These are phyloP conservation scores for Melampsora larici-populina DNA, from an alignment of 1,284 basidiomycete genomes.

Conservation along the genomic window DNA sequence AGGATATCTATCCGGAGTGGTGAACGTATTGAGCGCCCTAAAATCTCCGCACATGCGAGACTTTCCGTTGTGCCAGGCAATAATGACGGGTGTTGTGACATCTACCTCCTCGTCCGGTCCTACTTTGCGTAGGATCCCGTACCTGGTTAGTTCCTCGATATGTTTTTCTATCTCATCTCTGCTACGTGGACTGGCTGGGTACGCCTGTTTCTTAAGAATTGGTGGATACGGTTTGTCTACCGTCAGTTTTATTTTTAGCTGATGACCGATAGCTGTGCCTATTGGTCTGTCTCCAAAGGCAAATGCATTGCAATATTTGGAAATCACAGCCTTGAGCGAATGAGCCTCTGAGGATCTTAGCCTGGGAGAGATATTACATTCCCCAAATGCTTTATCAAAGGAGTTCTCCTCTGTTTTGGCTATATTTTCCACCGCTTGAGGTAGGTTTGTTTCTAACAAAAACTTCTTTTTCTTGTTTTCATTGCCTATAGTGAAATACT, in stretches of 20 bases:
- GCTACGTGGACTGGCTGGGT: background rate
- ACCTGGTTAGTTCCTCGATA: background rate
- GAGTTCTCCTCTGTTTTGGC: background rate
- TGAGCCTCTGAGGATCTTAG: too few species aligned
- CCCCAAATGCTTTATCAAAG: background rate
- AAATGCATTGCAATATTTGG: too few species aligned
- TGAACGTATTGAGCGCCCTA: constrained; percentile 10
- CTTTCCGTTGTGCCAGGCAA: too few species aligned
- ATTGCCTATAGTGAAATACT: background rate
- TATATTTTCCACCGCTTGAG: background rate
- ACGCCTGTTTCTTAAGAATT: background rate
- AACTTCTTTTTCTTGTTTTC: background rate
- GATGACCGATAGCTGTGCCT: background rate
- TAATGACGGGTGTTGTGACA: background rate
- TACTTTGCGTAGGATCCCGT: too few species aligned
- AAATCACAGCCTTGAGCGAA: too few species aligned
- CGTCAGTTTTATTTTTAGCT: background rate
- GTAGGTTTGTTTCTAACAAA: background rate
- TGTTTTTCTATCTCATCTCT: constrained; percentile 13
- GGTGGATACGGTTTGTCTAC: constrained; percentile 9
- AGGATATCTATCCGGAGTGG: constrained; percentile 7
- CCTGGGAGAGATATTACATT: too few species aligned
- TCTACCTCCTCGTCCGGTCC: background rate
- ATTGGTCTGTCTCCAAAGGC: too few species aligned
- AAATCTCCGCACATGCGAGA: background rate